Evolutionary conservation across 495 filamentous ascomycete species (phyloP).

Genomic region (Friedmanniomyces endolithicus): DNA sequence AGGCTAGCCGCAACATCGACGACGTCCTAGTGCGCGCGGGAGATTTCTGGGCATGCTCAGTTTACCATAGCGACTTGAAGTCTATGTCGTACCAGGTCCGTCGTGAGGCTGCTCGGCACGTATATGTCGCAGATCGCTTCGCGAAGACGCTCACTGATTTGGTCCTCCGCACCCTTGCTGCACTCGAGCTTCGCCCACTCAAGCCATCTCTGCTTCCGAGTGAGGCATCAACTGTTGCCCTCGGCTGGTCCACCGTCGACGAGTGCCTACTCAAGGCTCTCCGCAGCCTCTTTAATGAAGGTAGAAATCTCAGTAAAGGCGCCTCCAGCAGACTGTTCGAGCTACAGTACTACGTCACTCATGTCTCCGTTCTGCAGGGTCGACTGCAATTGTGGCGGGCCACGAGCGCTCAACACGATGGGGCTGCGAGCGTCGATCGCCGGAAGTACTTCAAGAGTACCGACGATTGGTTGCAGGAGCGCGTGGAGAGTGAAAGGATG

Average conservation of each 20-base stretch:
- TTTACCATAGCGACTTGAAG: neutral
- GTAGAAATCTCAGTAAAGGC: neutral
- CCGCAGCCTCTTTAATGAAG: neutral
- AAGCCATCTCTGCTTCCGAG: neutral
- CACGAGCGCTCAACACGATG: neutral
- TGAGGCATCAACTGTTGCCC: neutral
- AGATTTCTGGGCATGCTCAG: neutral
- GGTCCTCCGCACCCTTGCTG: neutral
- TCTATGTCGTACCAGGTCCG: neutral
- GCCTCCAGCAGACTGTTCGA: neutral
- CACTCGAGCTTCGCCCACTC: neutral
- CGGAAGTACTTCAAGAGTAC: too few relatives aligned
- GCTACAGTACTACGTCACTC: neutral
- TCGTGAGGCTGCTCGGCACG: neutral
- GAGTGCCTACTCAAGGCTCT: neutral
- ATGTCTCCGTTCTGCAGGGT: neutral
- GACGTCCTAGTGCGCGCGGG: neutral
- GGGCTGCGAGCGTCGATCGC: neutral
- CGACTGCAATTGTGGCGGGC: neutral
- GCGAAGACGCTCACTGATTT: constrained; percentile 3
- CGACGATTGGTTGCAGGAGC: neutral
- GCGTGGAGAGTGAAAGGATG: neutral
- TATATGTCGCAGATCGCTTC: constrained; percentile 1
- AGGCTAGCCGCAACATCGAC: neutral
- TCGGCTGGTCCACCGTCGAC: neutral